A percentile compares a stretch with the other conserved stretches of the same genome.
Conservation (phyloP, 805 yeast species). For the Saccharomycopsis microspora region DNA sequence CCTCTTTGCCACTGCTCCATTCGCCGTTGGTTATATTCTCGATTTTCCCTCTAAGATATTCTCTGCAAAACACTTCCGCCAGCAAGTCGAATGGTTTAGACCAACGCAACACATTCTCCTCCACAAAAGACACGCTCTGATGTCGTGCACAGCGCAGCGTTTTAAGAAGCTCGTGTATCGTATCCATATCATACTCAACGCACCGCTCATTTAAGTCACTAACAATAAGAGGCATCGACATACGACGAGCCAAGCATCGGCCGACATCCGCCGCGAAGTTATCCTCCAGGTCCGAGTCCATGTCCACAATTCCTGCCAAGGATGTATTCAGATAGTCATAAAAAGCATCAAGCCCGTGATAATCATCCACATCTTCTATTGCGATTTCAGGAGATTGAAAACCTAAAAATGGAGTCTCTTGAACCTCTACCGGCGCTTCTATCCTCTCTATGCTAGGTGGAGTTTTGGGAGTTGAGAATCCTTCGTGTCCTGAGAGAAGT, state of each 20-base stretch:
- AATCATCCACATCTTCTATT: too few species aligned
- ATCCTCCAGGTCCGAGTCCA: neutral
- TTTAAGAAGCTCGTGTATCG: too few species aligned
- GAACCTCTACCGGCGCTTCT: neutral
- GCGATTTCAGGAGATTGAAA: too few species aligned
- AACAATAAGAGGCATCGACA: slow-evolving; percentile 28
- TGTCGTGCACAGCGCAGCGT: too few species aligned
- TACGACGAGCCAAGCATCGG: slow-evolving; percentile 21
- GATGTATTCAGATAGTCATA: slow-evolving; percentile 3
- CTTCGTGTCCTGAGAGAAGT: neutral
- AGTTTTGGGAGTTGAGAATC: neutral
- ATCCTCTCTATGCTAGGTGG: neutral
- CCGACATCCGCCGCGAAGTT: neutral
- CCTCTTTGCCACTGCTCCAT: too few species aligned
- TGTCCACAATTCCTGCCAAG: slow-evolving; percentile 10
- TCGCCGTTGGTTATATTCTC: too few species aligned
- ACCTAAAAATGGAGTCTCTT: too few species aligned
- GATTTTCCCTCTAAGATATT: neutral
- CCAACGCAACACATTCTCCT: slow-evolving; percentile 16
- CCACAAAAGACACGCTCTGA: too few species aligned
- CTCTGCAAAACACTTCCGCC: neutral
- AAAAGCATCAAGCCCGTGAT: neutral
- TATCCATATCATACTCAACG: slow-evolving; percentile 10
- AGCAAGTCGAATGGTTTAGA: slow-evolving; percentile 15
- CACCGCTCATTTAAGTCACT: slow-evolving; percentile 24